Evolutionary conservation across 306 rosid species (phyloP), one percentile per base, ranked within the genome.

Genomic region (Neltuma alba): DNA sequence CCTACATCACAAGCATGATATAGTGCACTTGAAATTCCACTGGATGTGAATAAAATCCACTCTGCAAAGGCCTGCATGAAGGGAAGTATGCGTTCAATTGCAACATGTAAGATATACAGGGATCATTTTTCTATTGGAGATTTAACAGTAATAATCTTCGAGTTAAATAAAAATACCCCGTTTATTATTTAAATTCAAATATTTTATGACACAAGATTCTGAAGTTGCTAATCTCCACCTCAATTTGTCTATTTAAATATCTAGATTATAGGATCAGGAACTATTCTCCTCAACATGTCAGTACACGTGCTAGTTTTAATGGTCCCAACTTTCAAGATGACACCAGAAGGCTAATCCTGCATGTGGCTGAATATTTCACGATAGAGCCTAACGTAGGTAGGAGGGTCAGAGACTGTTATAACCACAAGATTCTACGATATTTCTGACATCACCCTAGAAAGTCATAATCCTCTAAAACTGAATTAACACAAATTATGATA

Each of bases 1-100:
- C 99, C 99, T 42, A 95, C 99, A 40, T 95, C 99, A 82, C 99
- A 95, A 42, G 99, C 97, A 88, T 95, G 99, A 71, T 95, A 95
- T 76, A 95, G 28, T 65, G 85, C 98, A 75, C 99, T 95, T 47
- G 97, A 68, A 77, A 91, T 91, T 82, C 99, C 99, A 62, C 99
- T 95, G 37, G 92, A 77, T 65, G 99, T 93, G 85, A 73, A 93
- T 34, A 95, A 66, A 75, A 95, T 77, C 98, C 99, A 95, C 83
- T 95, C 99, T 36, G 98, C 85, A 70, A 78, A 85, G 58, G 97
- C 99, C 99, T 95, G 91, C 73, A 89, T 63, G 79, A 55, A 72
- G 80, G 50, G 81, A 82, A 72, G 61, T 18, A 34, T 36, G 47
- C 57, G 33, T 78, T 76, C 9, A 47, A 42, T 67, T 45, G 54